A percentile compares a stretch with the other conserved stretches of the same genome.
phyloP scores from a whole-genome alignment of 331 rosid genomes.

The Erythrophleum ivorense region DNA sequence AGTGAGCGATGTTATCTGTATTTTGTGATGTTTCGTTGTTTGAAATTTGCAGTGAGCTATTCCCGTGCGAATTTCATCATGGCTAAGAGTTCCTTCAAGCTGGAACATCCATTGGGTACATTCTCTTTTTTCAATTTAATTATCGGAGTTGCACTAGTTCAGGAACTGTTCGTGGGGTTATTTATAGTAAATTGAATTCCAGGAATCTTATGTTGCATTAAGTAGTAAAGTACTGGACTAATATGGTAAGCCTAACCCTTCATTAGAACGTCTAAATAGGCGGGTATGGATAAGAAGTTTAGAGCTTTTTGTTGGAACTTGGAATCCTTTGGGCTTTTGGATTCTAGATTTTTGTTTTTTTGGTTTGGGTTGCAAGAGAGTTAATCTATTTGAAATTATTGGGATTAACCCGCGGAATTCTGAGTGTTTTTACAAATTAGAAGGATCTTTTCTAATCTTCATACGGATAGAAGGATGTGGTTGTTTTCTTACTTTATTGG shows the following conservation, averaged over 20 bases:
- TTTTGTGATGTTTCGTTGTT: constrained; percentile 46
- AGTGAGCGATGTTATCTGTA: constrained; percentile 7
- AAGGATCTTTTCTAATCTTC: constrained; percentile 18
- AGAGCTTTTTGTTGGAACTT: not conserved
- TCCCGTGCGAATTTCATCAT: constrained; percentile 40
- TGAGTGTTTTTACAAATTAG: not conserved
- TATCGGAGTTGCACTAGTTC: not conserved
- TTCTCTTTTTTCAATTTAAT: not conserved
- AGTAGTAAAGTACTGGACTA: not conserved
- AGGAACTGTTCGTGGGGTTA: not conserved
- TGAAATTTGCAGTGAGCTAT: constrained; percentile 45
- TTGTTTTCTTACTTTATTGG: not conserved
- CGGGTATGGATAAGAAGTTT: not conserved
- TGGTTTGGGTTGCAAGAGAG: not conserved
- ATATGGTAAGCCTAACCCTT: not conserved
- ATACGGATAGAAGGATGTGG: not conserved
- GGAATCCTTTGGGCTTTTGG: not conserved
- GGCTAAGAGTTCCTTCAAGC: constrained; percentile 68
- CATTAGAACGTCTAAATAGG: not conserved
- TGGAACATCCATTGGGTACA: constrained; percentile 63
- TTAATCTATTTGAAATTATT: not conserved
- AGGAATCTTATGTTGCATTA: not conserved
- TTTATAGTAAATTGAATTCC: constrained; percentile 1
- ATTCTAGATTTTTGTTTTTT: not conserved
- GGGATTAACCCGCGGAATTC: not conserved